Percentiles rank a stretch among this genome's conserved stretches.
These are phyloP conservation scores for Anthracocystis panici-leucophaei DNA, from an alignment of 1,284 basidiomycete genomes.

Conservation along the genomic window DNA sequence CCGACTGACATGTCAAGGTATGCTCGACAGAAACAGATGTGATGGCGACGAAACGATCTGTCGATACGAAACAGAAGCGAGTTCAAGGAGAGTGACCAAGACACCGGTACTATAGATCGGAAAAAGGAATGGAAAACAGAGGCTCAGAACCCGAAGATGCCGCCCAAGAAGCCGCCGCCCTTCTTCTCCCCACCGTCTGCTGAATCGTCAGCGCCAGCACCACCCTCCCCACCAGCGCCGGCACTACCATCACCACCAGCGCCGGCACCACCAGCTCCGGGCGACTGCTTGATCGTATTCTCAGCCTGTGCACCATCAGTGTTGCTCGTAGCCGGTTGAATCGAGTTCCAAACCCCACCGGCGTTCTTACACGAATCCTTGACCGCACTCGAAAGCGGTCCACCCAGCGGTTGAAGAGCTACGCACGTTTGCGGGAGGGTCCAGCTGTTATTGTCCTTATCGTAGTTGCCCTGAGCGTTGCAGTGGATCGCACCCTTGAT, in stretches of 20 bases:
- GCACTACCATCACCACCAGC: neutral
- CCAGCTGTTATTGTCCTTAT: slow-evolving; percentile 42
- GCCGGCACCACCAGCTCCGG: neutral
- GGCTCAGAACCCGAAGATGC: slow-evolving; percentile 12
- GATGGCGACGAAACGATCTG: neutral
- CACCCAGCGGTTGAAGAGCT: slow-evolving; percentile 34
- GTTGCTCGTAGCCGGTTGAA: slow-evolving; percentile 29
- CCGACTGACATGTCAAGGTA: neutral
- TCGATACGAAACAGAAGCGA: too few relatives aligned
- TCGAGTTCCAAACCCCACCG: slow-evolving; percentile 32
- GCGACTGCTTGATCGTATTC: slow-evolving; percentile 13
- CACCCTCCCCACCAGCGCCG: neutral
- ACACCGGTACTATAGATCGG: neutral
- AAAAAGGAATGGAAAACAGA: neutral
- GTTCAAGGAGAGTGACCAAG: neutral
- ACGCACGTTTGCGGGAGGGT: slow-evolving; percentile 43
- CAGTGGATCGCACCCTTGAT: slow-evolving; percentile 35
- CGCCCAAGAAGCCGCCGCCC: slow-evolving; percentile 11
- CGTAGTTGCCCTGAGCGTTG: slow-evolving; percentile 37
- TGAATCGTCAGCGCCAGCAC: slow-evolving; percentile 6
- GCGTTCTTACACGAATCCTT: slow-evolving; percentile 29
- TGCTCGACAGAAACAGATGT: neutral
- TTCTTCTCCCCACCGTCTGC: slow-evolving; percentile 11
- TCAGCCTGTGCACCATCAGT: slow-evolving; percentile 21
- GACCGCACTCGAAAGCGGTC: slow-evolving; percentile 20